Evolutionary conservation across 805 yeast genomes (phyloP).

Genomic region (Saccharomycopsis sp.): DNA sequence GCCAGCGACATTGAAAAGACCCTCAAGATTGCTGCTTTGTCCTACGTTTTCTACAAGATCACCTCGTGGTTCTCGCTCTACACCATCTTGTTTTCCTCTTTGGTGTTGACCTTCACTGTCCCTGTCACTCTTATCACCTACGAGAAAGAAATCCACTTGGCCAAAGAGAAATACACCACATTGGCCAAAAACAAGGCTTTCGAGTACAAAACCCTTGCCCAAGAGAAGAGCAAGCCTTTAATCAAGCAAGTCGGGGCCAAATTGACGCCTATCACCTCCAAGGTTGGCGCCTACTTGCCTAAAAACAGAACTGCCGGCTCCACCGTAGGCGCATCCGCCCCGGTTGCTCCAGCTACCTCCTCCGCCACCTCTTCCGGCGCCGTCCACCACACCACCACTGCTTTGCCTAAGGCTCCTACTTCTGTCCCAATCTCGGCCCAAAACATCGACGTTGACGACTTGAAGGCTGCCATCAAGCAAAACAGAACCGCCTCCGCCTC

Average conservation of each 20-base stretch:
- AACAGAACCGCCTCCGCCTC: slow-evolving; percentile 6
- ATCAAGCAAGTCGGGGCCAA: slow-evolving; percentile 49
- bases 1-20: slow-evolving; percentile 69
- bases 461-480: slow-evolving; percentile 24
- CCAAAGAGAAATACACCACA: slow-evolving; percentile 40
- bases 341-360: slow-evolving; percentile 23
- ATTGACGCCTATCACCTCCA: slow-evolving; percentile 60
- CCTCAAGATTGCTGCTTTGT: slow-evolving; percentile 59
- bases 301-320: slow-evolving; percentile 63
- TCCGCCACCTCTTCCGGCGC: slow-evolving; percentile 17
- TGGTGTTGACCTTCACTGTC: slow-evolving; percentile 58
- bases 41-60: slow-evolving; percentile 62
- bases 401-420: slow-evolving; percentile 18
- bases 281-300: slow-evolving; percentile 40
- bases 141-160: slow-evolving; percentile 66
- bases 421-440: slow-evolving; percentile 24
- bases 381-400: slow-evolving; percentile 9
- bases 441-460: slow-evolving; percentile 26
- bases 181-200: slow-evolving; percentile 39
- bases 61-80: slow-evolving; percentile 72
- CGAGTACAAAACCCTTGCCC: slow-evolving; percentile 35
- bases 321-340: slow-evolving; percentile 41
- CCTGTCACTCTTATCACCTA: slow-evolving; percentile 71
- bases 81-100: slow-evolving; percentile 51
- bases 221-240: slow-evolving; percentile 51